Conservation (phyloP, 345 rosid genomes). For the Ailanthus altissimus region DNA sequence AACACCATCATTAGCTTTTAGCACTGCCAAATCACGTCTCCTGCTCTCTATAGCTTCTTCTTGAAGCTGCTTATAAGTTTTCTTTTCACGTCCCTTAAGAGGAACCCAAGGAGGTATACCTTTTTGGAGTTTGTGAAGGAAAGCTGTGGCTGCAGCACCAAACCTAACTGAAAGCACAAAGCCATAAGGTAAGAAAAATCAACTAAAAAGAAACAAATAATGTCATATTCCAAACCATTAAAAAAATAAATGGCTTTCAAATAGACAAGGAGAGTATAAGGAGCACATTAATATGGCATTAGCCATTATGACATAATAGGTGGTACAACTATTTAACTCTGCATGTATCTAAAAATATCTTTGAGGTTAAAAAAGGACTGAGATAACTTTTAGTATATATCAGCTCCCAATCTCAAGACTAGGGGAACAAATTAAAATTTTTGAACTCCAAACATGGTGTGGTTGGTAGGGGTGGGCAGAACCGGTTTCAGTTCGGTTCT, state of each 20-base stretch:
- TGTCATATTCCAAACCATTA: not conserved
- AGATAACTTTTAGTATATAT: not conserved
- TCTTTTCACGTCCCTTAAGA: constrained; percentile 70
- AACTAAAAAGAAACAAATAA: not conserved
- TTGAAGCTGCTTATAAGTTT: constrained; percentile 79
- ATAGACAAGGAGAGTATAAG: not conserved
- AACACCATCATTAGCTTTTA: constrained; percentile 80
- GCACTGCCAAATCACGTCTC: constrained; percentile 79
- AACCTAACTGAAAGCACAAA: constrained; percentile 62
- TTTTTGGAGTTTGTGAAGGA: constrained; percentile 81
- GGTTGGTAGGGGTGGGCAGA: no score
- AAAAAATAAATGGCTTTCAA: not conserved
- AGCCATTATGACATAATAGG: not conserved
- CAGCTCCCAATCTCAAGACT: not conserved
- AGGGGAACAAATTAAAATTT: not conserved
- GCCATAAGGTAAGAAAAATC: constrained; percentile 18
- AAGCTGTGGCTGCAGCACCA: constrained; percentile 83
- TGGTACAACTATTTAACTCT: not conserved
- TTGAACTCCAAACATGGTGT: not conserved
- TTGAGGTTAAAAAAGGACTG: not conserved
- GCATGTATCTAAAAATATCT: not conserved
- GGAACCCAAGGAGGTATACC: constrained; percentile 93
- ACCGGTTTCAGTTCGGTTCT: no score
- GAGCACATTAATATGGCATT: not conserved
- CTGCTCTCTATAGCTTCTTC: constrained; percentile 82